Percentiles rank a stretch among this genome's conserved stretches.
Conservation (phyloP, 192 early-diverging fungal genomes). For the Coemansia biformis region DNA sequence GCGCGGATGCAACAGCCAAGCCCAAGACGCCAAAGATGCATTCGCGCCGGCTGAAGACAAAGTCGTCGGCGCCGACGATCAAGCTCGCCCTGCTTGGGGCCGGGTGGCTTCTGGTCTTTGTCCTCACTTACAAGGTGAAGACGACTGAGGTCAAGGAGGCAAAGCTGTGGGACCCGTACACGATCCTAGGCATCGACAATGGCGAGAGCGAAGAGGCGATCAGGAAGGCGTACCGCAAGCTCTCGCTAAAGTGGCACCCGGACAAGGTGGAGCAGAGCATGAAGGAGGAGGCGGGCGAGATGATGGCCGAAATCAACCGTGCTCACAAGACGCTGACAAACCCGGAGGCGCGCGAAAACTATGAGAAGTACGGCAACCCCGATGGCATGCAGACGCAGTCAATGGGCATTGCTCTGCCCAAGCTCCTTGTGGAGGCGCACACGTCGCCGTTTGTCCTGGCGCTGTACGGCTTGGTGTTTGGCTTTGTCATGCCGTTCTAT, state of each 20-base stretch:
- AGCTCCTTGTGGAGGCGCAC: constrained; percentile 79
- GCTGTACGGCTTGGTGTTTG: constrained; percentile 84
- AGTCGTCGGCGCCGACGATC: constrained; percentile 25
- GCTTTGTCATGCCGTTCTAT: constrained; percentile 77
- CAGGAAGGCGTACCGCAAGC: constrained; percentile 64
- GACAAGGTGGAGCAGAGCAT: constrained; percentile 68
- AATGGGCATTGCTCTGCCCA: constrained; percentile 92
- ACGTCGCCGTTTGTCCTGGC: constrained; percentile 79
- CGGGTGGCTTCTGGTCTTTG: constrained; percentile 44
- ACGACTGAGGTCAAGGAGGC: constrained; percentile 59
- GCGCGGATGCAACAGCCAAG: constrained; percentile 19
- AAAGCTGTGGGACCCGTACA: constrained; percentile 89
- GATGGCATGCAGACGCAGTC: constrained; percentile 90
- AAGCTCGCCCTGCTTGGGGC: constrained; percentile 30
- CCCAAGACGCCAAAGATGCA: constrained; percentile 45
- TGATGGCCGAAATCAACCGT: constrained; percentile 83
- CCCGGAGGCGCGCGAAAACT: constrained; percentile 81
- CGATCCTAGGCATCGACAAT: constrained; percentile 74
- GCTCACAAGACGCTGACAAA: constrained; percentile 96
- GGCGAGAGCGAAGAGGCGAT: constrained; percentile 54
- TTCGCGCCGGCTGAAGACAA: constrained; percentile 22
- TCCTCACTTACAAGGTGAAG: constrained; percentile 51
- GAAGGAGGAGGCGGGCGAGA: constrained; percentile 64
- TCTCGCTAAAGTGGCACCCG: constrained; percentile 71
- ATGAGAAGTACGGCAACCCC: constrained; percentile 94